A percentile compares a stretch with the other conserved stretches of the same genome.
These are phyloP conservation scores for Calvatia gigantea DNA, from an alignment of 768 basidiomycete species.

Conservation along the genomic window DNA sequence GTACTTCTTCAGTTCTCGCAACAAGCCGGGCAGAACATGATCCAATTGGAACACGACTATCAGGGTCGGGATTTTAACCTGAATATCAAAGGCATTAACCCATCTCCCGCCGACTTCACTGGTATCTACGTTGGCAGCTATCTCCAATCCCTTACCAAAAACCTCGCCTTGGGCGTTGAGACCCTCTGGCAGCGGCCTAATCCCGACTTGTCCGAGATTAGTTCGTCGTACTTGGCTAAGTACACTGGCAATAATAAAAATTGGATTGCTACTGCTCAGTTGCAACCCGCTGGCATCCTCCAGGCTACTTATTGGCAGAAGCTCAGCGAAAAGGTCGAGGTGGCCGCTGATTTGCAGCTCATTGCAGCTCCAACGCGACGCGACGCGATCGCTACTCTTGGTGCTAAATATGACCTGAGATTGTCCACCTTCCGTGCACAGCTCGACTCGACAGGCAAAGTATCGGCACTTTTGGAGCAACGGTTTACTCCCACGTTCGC, in stretches of 20 bases:
- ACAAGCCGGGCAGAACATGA: conserved; percentile 80
- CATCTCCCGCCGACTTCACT: conserved; percentile 79
- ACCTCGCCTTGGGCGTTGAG: conserved; percentile 86
- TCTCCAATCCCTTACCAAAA: conserved; percentile 90
- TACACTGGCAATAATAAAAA: conserved; percentile 65
- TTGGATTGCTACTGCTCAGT: conserved; percentile 92
- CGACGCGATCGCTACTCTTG: conserved; percentile 90
- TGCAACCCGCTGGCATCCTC: conserved; percentile 78
- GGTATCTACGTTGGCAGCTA: conserved; percentile 92
- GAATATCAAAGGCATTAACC: conserved; percentile 88
- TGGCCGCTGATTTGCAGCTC: conserved; percentile 90
- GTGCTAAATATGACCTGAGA: conserved; percentile 95
- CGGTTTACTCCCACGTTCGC: conserved; percentile 93
- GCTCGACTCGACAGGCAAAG: conserved; percentile 91
- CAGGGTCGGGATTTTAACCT: conserved; percentile 83
- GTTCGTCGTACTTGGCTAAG: conserved; percentile 79
- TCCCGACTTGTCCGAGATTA: conserved; percentile 65
- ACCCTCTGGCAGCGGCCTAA: conserved; percentile 77
- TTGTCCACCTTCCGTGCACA: conserved; percentile 94
- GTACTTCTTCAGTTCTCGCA: conserved; percentile 58
- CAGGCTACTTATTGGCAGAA: conserved; percentile 98
- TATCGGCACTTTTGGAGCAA: conserved; percentile 93
- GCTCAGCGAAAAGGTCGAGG: conserved; percentile 92
- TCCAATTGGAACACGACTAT: conserved; percentile 93
- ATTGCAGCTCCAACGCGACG: conserved; percentile 76